Conservation (phyloP, 2,329 filamentous ascomycete genomes). For the Talaromyces sp. region DNA sequence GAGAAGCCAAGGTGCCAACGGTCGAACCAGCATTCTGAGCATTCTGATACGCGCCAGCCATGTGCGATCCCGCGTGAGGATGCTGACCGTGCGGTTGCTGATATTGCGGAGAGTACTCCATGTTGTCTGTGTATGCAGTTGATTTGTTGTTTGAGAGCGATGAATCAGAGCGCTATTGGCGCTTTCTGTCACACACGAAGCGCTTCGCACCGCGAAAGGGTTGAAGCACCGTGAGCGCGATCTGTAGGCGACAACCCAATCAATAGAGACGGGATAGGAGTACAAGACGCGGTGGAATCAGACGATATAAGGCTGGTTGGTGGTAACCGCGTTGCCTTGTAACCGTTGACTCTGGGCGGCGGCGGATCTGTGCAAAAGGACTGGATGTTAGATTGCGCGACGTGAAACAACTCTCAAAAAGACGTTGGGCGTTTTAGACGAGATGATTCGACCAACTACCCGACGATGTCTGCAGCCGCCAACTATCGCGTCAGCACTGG, state of each 20-base stretch:
- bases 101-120: constrained; percentile 75
- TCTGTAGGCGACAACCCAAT: constrained; percentile 18
- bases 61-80: constrained; percentile 59
- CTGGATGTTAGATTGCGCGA: constrained; percentile 26
- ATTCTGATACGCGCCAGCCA: constrained; percentile 62
- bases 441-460: constrained; percentile 45
- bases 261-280: neutral
- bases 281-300: constrained; percentile 9
- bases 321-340: constrained; percentile 7
- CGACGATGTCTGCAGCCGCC: constrained; percentile 40
- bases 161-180: constrained; percentile 13
- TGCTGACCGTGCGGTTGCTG: constrained; percentile 63
- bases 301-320: constrained; percentile 2
- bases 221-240: constrained; percentile 4
- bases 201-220: constrained; percentile 17
- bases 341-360: constrained; percentile 9
- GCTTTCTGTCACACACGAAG: constrained; percentile 19
- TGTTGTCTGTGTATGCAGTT: constrained; percentile 39
- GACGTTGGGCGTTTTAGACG: constrained; percentile 26
- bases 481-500: constrained; percentile 43
- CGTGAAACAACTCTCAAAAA: constrained; percentile 27
- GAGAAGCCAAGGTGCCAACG: constrained; percentile 64
- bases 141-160: neutral
- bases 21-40: constrained; percentile 52
- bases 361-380: constrained; percentile 14